Evolutionary conservation across 2,329 filamentous ascomycete species (phyloP), one percentile per base, ranked within the genome.

Genomic region (Diplodia corticola): DNA sequence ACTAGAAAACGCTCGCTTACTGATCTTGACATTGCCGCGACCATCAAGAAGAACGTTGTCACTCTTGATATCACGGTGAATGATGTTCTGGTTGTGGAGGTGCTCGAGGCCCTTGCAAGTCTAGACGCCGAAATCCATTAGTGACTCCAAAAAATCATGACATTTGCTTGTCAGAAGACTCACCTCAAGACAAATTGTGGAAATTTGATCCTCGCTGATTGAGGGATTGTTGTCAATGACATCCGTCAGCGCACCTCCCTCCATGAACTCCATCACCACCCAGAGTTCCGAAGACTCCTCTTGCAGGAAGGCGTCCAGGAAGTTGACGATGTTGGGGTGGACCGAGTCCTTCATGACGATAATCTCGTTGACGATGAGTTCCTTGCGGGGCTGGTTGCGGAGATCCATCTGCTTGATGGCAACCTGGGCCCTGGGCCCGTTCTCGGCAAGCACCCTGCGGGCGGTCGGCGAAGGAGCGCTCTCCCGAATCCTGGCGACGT

Each of bases 211-310:
- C 79, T 99, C 95, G 5, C 91, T 92, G 72, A 99, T 97, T 66
- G 89, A 88, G 2, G 90, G 87, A 79, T 98, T 99, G 81, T 98
- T 97, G 80, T 99, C 95, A 80, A 99, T 99, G 68, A 99, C 93
- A 83, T 99, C 95, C 1, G 95, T 99, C 78, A 99, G 82, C 69
- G 95, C 92, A 81, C 95, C 95, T 73, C 95, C 95, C 81, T 99
- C 95, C 95, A 99, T 99, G 75, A 93, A 99, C 81, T 99, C 95
- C 95, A 99, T 97, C 63, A 99, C 94, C 12, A 99, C 93, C 95
- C 95, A 99, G n/a, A 99, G 86, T 78, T 99, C 95, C 64, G 91
- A 87, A 73, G 91, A 93, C 78, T 95, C 94, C 78, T 97, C 96
- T 74, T 95, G 91, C 75, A 99, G 82, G 84, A 98, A 99, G 3